Base-by-base conservation (phyloP, 2,329 filamentous ascomycete species). In the Aspergillus puulaauensis region DNA sequence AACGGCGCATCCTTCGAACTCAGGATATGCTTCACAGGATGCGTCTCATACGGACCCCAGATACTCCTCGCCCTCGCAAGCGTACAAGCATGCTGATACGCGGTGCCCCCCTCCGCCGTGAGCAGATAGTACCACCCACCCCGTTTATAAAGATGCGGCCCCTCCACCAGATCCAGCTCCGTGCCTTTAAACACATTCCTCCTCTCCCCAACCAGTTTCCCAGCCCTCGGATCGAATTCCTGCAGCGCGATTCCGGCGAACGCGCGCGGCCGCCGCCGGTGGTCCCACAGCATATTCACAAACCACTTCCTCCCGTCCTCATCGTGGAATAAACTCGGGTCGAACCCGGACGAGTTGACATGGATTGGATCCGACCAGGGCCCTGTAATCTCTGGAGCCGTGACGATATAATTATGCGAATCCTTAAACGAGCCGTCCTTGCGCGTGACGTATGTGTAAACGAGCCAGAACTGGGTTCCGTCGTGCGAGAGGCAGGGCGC, bases 341-440 rank as follows among this genome's bases (percentile, higher is more conserved):
- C 84, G 52, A 83, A 82, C 1, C 80, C 80, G 8, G 75, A 70
- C 44, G 81, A 80, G 12, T 79, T 72, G 62, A 82, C 83, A 52
- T 79, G 75, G 0, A 80, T 64, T 0, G 82, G 77, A 52, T 81
- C 72, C 0, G 76, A 76, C 82, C 82, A 85, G 0, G 79, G 54
- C 31, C 63, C 62, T 51, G 57, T 39, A 14, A 66, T 64, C 6
- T 57, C 63, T 0, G 78, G 73, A 1, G 82, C 79, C 35, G 67
- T 81, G 53, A 88, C 81, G 23, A 57, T 88, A 62, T 82, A 85
- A 1, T 83, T 79, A 27, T 64, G 87, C 85, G 68, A 86, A 86
- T 55, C 52, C n/a, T 54, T 58, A 78, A 86, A 87, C 2, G 81
- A 83, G 12, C 85, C 86, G 63, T 88, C 86, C 68, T 87, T 87